phyloP scores from a whole-genome alignment of 805 yeast species.

The Millerozyma acaciae region DNA sequence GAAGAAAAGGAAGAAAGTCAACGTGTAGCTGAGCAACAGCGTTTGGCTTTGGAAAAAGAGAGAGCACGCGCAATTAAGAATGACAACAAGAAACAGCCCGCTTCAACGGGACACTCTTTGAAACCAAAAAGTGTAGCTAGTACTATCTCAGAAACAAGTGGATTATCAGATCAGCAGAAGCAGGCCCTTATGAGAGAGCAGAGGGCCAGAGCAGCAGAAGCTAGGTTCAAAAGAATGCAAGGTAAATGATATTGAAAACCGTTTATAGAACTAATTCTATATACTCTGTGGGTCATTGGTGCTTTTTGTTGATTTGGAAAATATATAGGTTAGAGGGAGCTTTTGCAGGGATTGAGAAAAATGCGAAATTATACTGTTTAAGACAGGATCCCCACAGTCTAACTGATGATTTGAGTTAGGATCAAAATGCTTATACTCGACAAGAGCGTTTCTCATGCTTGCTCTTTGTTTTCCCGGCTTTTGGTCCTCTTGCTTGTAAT shows the following conservation, averaged over 20 bases:
- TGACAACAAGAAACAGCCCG: slow-evolving; percentile 31
- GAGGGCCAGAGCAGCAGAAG: slow-evolving; percentile 95
- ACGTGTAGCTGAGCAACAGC: slow-evolving; percentile 36
- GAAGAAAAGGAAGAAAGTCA: slow-evolving; percentile 32
- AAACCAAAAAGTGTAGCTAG: slow-evolving; percentile 23
- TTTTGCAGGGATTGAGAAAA: too few species aligned
- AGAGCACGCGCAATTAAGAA: slow-evolving; percentile 40
- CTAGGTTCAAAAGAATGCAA: slow-evolving; percentile 45
- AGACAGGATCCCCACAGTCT: slow-evolving; percentile 26
- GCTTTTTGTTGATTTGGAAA: slow-evolving; percentile 7
- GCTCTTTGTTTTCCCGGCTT: slow-evolving; percentile 24
- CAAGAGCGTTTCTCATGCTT: slow-evolving; percentile 54
- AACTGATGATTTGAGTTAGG: slow-evolving; percentile 32
- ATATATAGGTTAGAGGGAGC: background rate
- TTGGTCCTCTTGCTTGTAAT: slow-evolving; percentile 21
- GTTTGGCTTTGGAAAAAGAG: slow-evolving; percentile 40
- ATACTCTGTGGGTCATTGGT: too few species aligned
- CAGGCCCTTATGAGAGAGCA: slow-evolving; percentile 85
- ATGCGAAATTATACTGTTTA: slow-evolving; percentile 23
- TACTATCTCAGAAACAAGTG: slow-evolving; percentile 45
- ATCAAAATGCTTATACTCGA: slow-evolving; percentile 61
- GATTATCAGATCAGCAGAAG: slow-evolving; percentile 71
- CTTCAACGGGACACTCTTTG: slow-evolving; percentile 31
- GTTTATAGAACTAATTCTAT: slow-evolving; percentile 22
- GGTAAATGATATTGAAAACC: slow-evolving; percentile 1